A percentile compares a stretch with the other conserved stretches of the same genome.
phyloP scores from a whole-genome alignment of 495 filamentous ascomycete species.

The Lophiostoma macrostomum region DNA sequence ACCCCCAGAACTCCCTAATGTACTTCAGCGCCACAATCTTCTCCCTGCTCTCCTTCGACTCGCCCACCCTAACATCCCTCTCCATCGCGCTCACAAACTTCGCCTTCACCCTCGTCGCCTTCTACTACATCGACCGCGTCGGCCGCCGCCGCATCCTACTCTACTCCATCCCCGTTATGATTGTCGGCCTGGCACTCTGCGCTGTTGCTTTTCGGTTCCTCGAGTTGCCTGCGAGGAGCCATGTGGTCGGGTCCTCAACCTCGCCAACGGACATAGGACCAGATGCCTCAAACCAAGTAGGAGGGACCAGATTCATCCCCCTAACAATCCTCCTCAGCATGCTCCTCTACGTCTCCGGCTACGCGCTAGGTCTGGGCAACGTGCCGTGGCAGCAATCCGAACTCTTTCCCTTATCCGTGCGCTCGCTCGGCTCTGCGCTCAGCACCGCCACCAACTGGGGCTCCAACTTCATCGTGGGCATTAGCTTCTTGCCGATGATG shows the following conservation, averaged over 20 bases:
- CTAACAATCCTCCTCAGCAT: constrained; percentile 65
- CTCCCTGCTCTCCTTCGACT: constrained; percentile 69
- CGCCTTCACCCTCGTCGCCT: constrained; percentile 70
- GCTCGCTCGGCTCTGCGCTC: constrained; percentile 75
- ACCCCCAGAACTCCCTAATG: constrained; percentile 76
- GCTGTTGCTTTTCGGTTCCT: constrained; percentile 65
- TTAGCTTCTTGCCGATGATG: constrained; percentile 87
- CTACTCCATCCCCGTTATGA: constrained; percentile 82
- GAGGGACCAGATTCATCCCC: constrained; percentile 27
- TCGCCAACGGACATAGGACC: background rate
- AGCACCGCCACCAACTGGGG: constrained; percentile 88
- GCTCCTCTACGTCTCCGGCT: constrained; percentile 78
- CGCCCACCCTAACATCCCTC: constrained; percentile 77
- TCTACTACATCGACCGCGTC: constrained; percentile 73
- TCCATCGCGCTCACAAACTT: constrained; percentile 84
- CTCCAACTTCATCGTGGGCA: constrained; percentile 80
- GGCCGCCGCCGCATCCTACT: constrained; percentile 80
- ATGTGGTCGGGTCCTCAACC: too few species aligned
- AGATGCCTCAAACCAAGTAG: background rate
- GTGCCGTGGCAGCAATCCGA: constrained; percentile 94
- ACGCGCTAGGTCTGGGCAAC: constrained; percentile 84
- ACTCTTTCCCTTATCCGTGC: constrained; percentile 79
- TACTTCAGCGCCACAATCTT: constrained; percentile 95
- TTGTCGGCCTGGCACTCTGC: constrained; percentile 63
- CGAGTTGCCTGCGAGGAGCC: constrained; percentile 40